A percentile compares a stretch with the other conserved stretches of the same genome.
phyloP scores from a whole-genome alignment of 805 yeast species.

The Suhomyces emberorum region DNA sequence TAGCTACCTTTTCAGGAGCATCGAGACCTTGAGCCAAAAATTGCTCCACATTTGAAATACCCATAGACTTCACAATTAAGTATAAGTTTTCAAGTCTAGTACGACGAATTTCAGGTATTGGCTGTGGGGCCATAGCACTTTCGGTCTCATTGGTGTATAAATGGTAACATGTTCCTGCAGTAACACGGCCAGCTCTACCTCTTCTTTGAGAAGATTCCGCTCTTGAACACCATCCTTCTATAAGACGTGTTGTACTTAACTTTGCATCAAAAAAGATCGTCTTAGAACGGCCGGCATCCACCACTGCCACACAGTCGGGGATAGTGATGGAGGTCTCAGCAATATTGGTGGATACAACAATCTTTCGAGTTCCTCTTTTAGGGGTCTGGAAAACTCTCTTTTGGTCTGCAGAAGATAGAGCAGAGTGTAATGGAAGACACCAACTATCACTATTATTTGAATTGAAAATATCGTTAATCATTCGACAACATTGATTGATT shows the following conservation, averaged over 20 bases:
- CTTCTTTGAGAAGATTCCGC: conserved; percentile 90
- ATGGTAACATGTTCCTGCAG: conserved; percentile 77
- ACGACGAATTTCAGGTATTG: conserved; percentile 86
- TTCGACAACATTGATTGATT: conserved; percentile 62
- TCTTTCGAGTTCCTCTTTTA: conserved; percentile 57
- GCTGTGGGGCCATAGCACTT: conserved; percentile 59
- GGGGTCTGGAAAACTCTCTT: conserved; percentile 64
- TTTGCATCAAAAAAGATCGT: conserved; percentile 66
- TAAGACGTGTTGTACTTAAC: conserved; percentile 64
- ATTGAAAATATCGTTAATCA: conserved; percentile 19
- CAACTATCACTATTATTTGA: conserved; percentile 22
- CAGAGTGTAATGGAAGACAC: conserved; percentile 84
- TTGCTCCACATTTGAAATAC: conserved; percentile 62
- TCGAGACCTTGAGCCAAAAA: conserved; percentile 78
- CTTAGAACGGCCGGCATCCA: conserved; percentile 86
- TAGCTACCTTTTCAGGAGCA: conserved; percentile 59
- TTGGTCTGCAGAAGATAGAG: conserved; percentile 79
- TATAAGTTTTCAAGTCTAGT: conserved; percentile 81
- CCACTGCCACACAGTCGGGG: conserved; percentile 89
- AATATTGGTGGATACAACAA: conserved; percentile 87
- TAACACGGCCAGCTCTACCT: conserved; percentile 98
- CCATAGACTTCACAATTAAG: conserved; percentile 85
- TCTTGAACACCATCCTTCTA: conserved; percentile 82
- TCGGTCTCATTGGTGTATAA: conserved; percentile 63
- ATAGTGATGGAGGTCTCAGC: conserved; percentile 98